Conservation (phyloP, 345 rosid genomes). For the Boechera divaricarpa region DNA sequence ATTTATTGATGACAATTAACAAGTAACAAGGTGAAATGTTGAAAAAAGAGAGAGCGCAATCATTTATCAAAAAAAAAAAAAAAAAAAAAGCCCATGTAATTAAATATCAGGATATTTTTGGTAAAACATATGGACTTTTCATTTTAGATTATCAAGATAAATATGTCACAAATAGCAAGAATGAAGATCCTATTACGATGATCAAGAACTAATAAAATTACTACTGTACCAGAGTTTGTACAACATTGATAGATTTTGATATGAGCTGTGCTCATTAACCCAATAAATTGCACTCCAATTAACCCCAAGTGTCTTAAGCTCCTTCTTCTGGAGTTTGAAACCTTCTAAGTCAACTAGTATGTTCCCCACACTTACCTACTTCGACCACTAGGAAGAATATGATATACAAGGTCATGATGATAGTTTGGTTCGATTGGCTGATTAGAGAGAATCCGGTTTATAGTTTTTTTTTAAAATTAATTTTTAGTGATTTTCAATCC, state of each 20-base stretch:
- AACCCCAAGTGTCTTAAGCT: not conserved
- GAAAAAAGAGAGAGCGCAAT: slow-evolving; percentile 7
- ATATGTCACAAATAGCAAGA: not conserved
- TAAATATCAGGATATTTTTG: too few species aligned
- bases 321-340: not conserved
- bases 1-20: not conserved
- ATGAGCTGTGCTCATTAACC: not conserved
- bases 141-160: not conserved
- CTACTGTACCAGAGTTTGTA: too few species aligned
- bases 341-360: not conserved
- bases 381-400: slow-evolving; percentile 5
- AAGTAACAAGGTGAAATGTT: slow-evolving; percentile 11
- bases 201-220: too few species aligned
- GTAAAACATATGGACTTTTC: too few species aligned
- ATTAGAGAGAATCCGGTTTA: too few species aligned
- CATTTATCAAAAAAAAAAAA: not conserved
- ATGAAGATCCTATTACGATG: too few species aligned
- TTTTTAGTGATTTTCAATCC: not conserved
- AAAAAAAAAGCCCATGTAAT: slow-evolving; percentile 4
- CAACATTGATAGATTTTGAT: not conserved
- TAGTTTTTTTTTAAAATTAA: not conserved
- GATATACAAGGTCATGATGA: not conserved
- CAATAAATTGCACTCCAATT: not conserved
- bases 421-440: not conserved
- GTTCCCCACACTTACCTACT: slow-evolving; percentile 1